phyloP scores from a whole-genome alignment of 2,329 filamentous ascomycete genomes.

The Phialophora chinensis region DNA sequence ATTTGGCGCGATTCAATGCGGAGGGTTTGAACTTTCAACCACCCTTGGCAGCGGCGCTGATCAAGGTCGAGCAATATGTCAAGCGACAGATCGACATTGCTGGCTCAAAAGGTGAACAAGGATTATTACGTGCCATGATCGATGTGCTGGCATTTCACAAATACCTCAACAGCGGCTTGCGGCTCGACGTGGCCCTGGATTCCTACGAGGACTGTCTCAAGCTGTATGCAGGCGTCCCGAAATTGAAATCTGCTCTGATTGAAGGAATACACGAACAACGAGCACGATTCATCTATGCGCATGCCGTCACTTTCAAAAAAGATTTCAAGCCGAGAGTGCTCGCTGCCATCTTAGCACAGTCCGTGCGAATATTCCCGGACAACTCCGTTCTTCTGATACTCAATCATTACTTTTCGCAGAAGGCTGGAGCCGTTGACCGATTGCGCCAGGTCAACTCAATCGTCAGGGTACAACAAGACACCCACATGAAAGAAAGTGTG shows the following conservation, averaged over 20 bases:
- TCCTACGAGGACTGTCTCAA: conserved; percentile 42
- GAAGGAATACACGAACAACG: conserved; percentile 28
- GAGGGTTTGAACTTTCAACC: conserved; percentile 15
- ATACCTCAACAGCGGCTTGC: conserved; percentile 62
- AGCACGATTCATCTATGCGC: conserved; percentile 65
- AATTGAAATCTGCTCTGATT: background rate
- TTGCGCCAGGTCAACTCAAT: conserved; percentile 64
- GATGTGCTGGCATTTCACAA: conserved; percentile 69
- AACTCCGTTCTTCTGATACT: conserved; percentile 78
- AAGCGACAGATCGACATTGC: conserved; percentile 61
- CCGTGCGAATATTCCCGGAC: conserved; percentile 69
- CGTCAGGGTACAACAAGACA: conserved; percentile 31
- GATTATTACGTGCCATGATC: conserved; percentile 61
- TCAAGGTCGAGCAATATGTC: conserved; percentile 56
- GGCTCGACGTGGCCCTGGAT: conserved; percentile 48
- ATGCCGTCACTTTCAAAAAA: conserved; percentile 66
- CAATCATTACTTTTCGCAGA: conserved; percentile 74
- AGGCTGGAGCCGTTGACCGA: conserved; percentile 75
- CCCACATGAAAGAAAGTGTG: conserved; percentile 36
- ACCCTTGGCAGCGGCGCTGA: conserved; percentile 31
- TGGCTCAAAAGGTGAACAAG: conserved; percentile 52
- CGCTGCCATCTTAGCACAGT: conserved; percentile 65
- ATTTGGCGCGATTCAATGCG: conserved; percentile 43
- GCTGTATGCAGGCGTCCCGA: background rate
- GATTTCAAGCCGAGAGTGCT: conserved; percentile 70